phyloP scores from a whole-genome alignment of 129 eudicot species.

The Smallanthus sonchifolius region DNA sequence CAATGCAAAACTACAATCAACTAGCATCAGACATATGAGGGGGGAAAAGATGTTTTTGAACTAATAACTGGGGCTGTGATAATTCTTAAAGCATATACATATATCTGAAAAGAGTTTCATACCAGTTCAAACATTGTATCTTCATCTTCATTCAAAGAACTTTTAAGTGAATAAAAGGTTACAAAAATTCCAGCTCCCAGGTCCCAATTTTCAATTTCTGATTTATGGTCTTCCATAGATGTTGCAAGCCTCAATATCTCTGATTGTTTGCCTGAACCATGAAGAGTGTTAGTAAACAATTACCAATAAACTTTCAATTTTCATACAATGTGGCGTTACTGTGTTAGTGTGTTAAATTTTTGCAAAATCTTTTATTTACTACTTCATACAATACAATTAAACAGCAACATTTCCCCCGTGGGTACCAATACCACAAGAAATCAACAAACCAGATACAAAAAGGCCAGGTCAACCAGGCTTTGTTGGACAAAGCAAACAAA shows the following conservation, averaged over 20 bases:
- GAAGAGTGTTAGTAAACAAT: slow-evolving; percentile 6
- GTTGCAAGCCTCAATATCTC: slow-evolving; percentile 80
- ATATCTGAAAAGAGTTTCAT: slow-evolving; percentile 14
- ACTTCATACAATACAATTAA: background rate
- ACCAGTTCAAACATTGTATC: slow-evolving; percentile 70
- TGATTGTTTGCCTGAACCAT: slow-evolving; percentile 59
- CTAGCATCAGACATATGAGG: background rate
- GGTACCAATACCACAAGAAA: background rate
- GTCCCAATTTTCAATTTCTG: slow-evolving; percentile 97
- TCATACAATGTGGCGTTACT: background rate
- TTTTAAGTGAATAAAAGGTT: slow-evolving; percentile 59
- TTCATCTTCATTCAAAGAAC: slow-evolving; percentile 63
- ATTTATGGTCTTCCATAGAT: slow-evolving; percentile 89
- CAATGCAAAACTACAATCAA: background rate
- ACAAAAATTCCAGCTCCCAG: slow-evolving; percentile 94
- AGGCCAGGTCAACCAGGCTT: background rate
- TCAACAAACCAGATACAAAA: background rate
- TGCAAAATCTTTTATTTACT: background rate
- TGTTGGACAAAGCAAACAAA: background rate
- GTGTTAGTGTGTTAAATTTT: background rate
- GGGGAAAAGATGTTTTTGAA: background rate
- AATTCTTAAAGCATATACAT: background rate
- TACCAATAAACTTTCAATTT: background rate
- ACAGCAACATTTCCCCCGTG: background rate
- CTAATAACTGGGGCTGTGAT: background rate